Evolutionary conservation across 305 asterid species (phyloP), one percentile per base, ranked within the genome.

Genomic region (Coffea humblotiana): DNA sequence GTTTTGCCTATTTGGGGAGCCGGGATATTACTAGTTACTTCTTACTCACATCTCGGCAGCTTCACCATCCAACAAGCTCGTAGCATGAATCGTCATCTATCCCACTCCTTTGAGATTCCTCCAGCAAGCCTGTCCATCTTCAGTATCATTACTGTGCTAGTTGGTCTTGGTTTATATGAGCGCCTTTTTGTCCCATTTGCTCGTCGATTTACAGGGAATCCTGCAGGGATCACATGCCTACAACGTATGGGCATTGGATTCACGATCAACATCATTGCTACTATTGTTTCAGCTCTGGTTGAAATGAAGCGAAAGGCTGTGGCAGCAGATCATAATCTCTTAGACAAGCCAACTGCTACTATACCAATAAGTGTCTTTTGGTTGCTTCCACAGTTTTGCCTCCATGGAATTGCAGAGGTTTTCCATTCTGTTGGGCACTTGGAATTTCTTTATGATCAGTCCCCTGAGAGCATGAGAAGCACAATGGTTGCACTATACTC

Each of bases 381-480:
- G 94, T 71, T 93, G 32, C 85, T 87, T 25, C 98, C 96, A 40
- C 98, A 90, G 66, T 92, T 87, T 35, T 83, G 84, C 48, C 81
- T 93, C 61, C 93, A 90, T 13, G 98, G 98, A 29, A 13, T 90
- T 4, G 91, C 92, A 0, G 96, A 92, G 66, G 87, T 89, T 25
- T 93, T 93, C 84, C 83, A 86, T 83, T 27, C 90, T 0, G 93
- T 93, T 0, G 96, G 97, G 8, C 94, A 90, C 54, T 52, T 92
- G 72, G 96, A 93, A 48, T 93, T 92, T 37, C 85, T 93, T 0
- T 92, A 90, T 11, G 93, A 93, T 63, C 96, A 93, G 61, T 86
- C 94, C 9, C 94, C 98, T 0, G 96, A 92, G 61, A 93, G 97
- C 78, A 92, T 92, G 98, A 89, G 91, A 80, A 92, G 93, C 75